These are phyloP conservation scores for Trametes meyenii DNA, from an alignment of 768 basidiomycete species.

Conservation along the genomic window DNA sequence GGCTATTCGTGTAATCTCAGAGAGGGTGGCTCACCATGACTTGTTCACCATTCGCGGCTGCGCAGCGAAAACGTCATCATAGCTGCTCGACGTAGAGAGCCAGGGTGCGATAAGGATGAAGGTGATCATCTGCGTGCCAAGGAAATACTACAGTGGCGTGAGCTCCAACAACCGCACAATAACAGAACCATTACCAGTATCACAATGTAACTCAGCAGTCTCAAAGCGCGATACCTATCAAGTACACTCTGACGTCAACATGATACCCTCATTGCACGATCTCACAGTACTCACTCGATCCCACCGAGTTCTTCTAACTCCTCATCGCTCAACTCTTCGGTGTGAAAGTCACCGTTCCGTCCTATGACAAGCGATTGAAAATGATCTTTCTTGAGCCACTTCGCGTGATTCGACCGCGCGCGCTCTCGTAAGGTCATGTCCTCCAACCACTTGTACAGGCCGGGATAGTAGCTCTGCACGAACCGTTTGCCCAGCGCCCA, in stretches of 20 bases:
- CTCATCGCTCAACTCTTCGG: conserved; percentile 59
- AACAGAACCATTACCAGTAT: conserved; percentile 39
- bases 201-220: conserved; percentile 51
- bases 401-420: conserved; percentile 17
- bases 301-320: conserved; percentile 76
- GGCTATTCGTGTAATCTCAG: background rate
- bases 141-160: conserved; percentile 59
- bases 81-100: conserved; percentile 46
- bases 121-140: conserved; percentile 55
- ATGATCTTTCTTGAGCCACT: conserved; percentile 38
- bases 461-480: conserved; percentile 47
- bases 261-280: too few species aligned
- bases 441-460: conserved; percentile 34
- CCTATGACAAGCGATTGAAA: conserved; percentile 51
- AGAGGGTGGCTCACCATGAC: conserved; percentile 48
- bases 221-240: conserved; percentile 48
- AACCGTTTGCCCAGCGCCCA: conserved; percentile 41
- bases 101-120: conserved; percentile 67
- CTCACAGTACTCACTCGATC: conserved; percentile 54
- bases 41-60: conserved; percentile 58
- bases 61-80: conserved; percentile 50
- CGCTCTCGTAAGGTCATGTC: conserved; percentile 2
- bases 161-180: conserved; percentile 26
- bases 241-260: too few species aligned
- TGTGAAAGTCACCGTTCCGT: conserved; percentile 60